These are phyloP conservation scores for Serendipita sp. DNA, from an alignment of 768 basidiomycete genomes.

Conservation along the genomic window DNA sequence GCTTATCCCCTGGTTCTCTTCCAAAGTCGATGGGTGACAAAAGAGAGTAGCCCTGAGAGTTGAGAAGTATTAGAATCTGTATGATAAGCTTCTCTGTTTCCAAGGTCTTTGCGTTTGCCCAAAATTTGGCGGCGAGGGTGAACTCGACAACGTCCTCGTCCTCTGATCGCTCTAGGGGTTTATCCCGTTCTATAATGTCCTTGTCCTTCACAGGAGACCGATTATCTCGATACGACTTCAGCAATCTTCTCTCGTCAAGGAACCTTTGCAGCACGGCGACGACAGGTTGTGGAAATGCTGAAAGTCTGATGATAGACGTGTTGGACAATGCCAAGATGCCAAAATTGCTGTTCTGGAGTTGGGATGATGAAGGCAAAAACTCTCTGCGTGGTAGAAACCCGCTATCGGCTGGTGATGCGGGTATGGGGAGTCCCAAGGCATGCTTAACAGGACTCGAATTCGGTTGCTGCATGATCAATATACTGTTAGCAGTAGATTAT, in stretches of 20 bases:
- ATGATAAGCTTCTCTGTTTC: conserved; percentile 51
- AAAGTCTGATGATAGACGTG: conserved; percentile 46
- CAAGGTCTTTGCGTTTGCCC: conserved; percentile 50
- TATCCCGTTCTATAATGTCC: not conserved
- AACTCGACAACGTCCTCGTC: conserved; percentile 37
- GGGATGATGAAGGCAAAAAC: conserved; percentile 29
- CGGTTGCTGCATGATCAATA: not conserved
- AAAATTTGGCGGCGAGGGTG: conserved; percentile 49
- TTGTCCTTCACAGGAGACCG: not conserved
- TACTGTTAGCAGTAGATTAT: too few relatives aligned
- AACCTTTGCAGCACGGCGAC: conserved; percentile 37
- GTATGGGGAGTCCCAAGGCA: conserved; percentile 6
- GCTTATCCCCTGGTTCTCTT: conserved; percentile 53
- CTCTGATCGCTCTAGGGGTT: conserved; percentile 21
- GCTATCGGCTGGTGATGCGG: conserved; percentile 24
- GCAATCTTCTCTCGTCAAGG: conserved; percentile 30
- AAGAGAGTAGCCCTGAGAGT: conserved; percentile 44
- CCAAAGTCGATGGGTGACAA: conserved; percentile 63
- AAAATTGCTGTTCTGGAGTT: conserved; percentile 28
- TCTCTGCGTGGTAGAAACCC: conserved; percentile 54
- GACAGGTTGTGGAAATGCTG: conserved; percentile 43
- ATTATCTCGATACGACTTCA: not conserved
- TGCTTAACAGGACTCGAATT: not conserved
- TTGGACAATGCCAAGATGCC: conserved; percentile 53
- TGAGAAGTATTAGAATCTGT: conserved; percentile 45